Evolutionary conservation across 2,329 filamentous ascomycete species (phyloP), one percentile per base, ranked within the genome.

Genomic region (Penicillium sp.): DNA sequence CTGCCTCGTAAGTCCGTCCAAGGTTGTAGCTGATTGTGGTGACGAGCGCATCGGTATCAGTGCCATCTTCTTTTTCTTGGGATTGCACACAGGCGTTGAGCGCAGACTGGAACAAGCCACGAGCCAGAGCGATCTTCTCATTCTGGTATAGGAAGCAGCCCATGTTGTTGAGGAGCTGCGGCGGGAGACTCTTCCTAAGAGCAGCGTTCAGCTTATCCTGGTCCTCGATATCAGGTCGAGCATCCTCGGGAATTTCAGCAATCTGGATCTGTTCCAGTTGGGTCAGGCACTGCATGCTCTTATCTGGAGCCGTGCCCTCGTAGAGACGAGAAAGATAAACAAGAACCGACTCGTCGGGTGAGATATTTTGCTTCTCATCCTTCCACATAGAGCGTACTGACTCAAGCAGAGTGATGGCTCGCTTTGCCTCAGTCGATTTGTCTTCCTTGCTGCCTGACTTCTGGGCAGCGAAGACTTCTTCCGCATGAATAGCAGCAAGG

Each of bases 11-110:
- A 57, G 92, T 96, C 57, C 94, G 86, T 29, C 90, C 94, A 41
- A 99, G 85, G 69, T 97, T 99, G 82, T 94, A 99, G 72, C 91
- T 96, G 73, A 99, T 96, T 3, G 93, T 96, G 0, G 93, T 96
- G 27, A 97, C 89, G 5, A 99, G 82, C 15, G 92, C 91, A 75
- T 99, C 94, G 0, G 89, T 93, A 71, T 97, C 94, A 61, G 88
- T 83, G 1, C 86, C 84, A 52, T 88, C 84, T 59, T 92, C 89
- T 67, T 86, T 88, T 67, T 91, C 88, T 47, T 87, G 86, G 61
- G 91, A 88, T 67, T 89, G 89, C 67, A 95, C 87, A 70, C 93
- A 97, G 17, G 93, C 91, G 62, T 89, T 89, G 54, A 99, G 79
- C 0, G 93, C 94, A n/a, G 90, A 87, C 73, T 99, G 91, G 72